Percentiles rank a stretch among this genome's conserved stretches.
These are phyloP conservation scores for Coprinopsis strossmayeri DNA, from an alignment of 768 basidiomycete genomes.

Conservation along the genomic window DNA sequence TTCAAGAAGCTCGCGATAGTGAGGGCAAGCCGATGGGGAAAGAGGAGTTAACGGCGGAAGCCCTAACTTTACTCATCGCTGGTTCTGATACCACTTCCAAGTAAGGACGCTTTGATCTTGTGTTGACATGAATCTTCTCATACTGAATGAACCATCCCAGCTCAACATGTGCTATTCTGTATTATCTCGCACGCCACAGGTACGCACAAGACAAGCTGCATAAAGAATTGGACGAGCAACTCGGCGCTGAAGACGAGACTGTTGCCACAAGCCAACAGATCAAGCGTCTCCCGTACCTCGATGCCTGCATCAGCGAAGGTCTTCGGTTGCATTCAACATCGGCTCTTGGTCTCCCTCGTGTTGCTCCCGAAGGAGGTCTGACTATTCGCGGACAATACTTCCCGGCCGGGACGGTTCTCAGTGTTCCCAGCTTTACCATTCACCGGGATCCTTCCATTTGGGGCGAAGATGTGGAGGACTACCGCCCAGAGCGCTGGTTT, in stretches of 20 bases:
- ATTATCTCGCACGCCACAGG: slow-evolving; percentile 70
- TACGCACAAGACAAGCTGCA: slow-evolving; percentile 65
- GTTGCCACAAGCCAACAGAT: slow-evolving; percentile 61
- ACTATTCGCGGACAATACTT: slow-evolving; percentile 52
- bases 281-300: slow-evolving; percentile 72
- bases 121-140: too few species aligned
- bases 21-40: slow-evolving; percentile 75
- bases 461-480: slow-evolving; percentile 73
- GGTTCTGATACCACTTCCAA: slow-evolving; percentile 94
- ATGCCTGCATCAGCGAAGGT: slow-evolving; percentile 84
- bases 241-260: slow-evolving; percentile 48
- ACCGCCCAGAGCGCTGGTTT: slow-evolving; percentile 83
- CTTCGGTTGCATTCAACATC: slow-evolving; percentile 83
- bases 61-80: slow-evolving; percentile 78
- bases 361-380: slow-evolving; percentile 71
- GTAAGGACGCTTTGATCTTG: too few species aligned
- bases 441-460: slow-evolving; percentile 68
- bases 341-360: slow-evolving; percentile 74
- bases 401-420: slow-evolving; percentile 69
- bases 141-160: too few species aligned
- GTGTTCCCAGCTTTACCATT: slow-evolving; percentile 78
- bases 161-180: slow-evolving; percentile 86
- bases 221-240: slow-evolving; percentile 63
- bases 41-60: slow-evolving; percentile 85
- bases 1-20: slow-evolving; percentile 73